These are phyloP conservation scores for Grosmannia huntii DNA, from an alignment of 2,329 filamentous ascomycete genomes.

Conservation along the genomic window DNA sequence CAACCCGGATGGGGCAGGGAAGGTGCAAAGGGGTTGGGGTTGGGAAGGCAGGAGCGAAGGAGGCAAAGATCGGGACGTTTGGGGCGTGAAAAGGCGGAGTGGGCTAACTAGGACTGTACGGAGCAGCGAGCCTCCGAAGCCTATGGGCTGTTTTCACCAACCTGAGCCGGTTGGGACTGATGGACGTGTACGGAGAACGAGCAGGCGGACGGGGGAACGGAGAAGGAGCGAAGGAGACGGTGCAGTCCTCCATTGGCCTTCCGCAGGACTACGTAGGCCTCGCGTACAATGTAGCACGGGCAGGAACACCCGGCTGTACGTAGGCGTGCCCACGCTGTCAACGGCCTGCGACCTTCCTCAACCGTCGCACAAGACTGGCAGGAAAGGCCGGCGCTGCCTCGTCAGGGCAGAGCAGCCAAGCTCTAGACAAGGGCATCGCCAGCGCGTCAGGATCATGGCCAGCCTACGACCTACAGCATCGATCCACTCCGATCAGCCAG, in stretches of 20 bases:
- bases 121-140: not conserved
- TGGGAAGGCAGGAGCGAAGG: constrained; percentile 1
- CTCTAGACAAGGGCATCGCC: no score
- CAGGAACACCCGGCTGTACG: not conserved
- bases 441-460: no score
- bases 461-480: not conserved
- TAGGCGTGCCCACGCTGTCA: not conserved
- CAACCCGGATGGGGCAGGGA: constrained; percentile 1
- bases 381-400: not conserved
- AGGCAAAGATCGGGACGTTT: not conserved
- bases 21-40: not conserved
- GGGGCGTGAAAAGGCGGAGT: not conserved
- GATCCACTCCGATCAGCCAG: not conserved
- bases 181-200: not conserved
- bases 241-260: no score
- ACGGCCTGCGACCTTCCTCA: not conserved
- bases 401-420: not conserved
- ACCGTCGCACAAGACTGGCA: not conserved
- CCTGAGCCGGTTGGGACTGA: not conserved
- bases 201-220: not conserved
- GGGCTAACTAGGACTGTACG: not conserved
- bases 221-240: not conserved
- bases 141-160: not conserved
- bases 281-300: no score
- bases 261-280: no score